Conservation (phyloP, 176 grass and related monocot species). For the Oryza nivara region DNA sequence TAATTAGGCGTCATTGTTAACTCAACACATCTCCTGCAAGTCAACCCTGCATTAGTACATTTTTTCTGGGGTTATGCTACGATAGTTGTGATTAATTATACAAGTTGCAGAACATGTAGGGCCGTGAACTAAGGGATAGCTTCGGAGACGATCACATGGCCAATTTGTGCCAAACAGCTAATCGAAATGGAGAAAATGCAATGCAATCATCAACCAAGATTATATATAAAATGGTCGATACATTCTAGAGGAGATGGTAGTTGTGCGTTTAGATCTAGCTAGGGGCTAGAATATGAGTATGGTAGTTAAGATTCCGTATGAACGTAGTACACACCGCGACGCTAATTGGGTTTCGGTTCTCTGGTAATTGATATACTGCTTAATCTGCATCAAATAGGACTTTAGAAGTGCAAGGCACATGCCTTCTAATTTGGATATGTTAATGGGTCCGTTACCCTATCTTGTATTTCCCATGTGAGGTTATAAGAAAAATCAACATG, state of each 20-base stretch:
- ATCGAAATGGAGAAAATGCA: not conserved
- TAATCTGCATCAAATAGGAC: slow-evolving; percentile 22
- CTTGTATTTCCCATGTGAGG: too few relatives aligned
- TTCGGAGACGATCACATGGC: slow-evolving; percentile 15
- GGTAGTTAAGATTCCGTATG: slow-evolving; percentile 47
- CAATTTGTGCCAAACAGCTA: slow-evolving; percentile 17
- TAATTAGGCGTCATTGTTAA: not conserved
- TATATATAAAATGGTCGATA: not conserved
- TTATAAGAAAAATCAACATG: too few relatives aligned
- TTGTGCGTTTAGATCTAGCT: slow-evolving; percentile 6
- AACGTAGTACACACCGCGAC: not conserved
- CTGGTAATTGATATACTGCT: not conserved
- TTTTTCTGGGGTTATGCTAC: slow-evolving; percentile 16
- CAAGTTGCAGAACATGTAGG: slow-evolving; percentile 22
- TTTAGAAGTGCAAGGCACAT: slow-evolving; percentile 25
- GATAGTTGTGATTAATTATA: slow-evolving; percentile 24
- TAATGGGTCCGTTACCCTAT: too few relatives aligned
- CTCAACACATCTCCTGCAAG: slow-evolving; percentile 1
- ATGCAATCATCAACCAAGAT: not conserved
- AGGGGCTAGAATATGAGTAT: slow-evolving; percentile 16
- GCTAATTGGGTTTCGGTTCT: slow-evolving; percentile 7
- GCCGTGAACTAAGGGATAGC: slow-evolving; percentile 18
- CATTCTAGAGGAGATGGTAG: not conserved
- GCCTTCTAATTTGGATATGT: not conserved
- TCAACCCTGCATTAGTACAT: slow-evolving; percentile 18